A percentile compares a stretch with the other conserved stretches of the same genome.
These are phyloP conservation scores for Fusarium avenaceum DNA, from an alignment of 2,329 filamentous ascomycete species.

Conservation along the genomic window DNA sequence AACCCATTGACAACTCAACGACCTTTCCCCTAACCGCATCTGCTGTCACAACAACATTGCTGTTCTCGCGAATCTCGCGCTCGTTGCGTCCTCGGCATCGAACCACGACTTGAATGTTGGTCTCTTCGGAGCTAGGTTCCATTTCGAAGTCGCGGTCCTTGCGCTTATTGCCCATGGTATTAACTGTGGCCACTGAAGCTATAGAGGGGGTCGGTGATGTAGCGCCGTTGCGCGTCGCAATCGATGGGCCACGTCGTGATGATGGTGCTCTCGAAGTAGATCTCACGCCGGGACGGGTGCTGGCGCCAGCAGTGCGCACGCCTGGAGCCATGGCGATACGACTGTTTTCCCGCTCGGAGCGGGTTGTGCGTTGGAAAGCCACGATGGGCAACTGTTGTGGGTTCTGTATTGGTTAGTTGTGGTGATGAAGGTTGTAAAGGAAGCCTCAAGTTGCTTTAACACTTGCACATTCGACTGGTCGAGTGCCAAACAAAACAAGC, in stretches of 20 bases:
- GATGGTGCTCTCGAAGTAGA: conserved; percentile 44
- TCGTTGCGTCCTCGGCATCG: conserved; percentile 93
- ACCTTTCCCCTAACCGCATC: conserved; percentile 88
- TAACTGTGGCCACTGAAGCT: conserved; percentile 70
- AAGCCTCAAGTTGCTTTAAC: conserved; percentile 13
- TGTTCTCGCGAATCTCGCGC: conserved; percentile 93
- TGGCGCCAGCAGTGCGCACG: conserved; percentile 44
- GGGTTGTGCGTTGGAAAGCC: conserved; percentile 55
- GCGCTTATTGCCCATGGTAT: conserved; percentile 77
- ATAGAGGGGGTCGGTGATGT: conserved; percentile 80
- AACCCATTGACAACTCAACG: conserved; percentile 91
- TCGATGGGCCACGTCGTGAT: conserved; percentile 43
- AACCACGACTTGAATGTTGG: conserved; percentile 98
- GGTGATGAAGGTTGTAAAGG: conserved; percentile 15
- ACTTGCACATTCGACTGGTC: conserved; percentile 11
- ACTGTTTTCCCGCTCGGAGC: conserved; percentile 56
- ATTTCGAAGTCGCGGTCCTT: conserved; percentile 88
- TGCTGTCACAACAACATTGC: conserved; percentile 88
- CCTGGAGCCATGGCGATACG: conserved; percentile 54
- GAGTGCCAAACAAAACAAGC: conserved; percentile 4
- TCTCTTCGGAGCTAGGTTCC: conserved; percentile 77
- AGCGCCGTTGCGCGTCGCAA: conserved; percentile 56
- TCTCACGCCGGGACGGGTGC: conserved; percentile 46
- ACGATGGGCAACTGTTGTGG: conserved; percentile 47
- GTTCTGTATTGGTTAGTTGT: conserved; percentile 16